A percentile compares a stretch with the other conserved stretches of the same genome.
phyloP scores from a whole-genome alignment of 805 yeast genomes.

The Metschnikowia chrysomelidarum region DNA sequence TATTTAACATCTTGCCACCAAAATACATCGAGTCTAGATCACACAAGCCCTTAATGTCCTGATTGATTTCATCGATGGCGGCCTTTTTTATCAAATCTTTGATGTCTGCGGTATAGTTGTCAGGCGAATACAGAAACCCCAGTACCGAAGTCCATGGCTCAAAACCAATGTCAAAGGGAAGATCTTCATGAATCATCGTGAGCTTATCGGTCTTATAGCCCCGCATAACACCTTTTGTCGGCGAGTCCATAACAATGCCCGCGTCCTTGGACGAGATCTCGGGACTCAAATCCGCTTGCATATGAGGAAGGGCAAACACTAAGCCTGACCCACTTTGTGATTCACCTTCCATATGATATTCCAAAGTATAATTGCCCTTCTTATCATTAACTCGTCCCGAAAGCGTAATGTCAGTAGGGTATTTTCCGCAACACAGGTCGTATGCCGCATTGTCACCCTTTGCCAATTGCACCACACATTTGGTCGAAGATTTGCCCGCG shows the following conservation, averaged over 20 bases:
- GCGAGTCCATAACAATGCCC: conserved; percentile 41
- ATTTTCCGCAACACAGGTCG: conserved; percentile 64
- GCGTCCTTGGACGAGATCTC: conserved; percentile 27
- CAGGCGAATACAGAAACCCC: conserved; percentile 11
- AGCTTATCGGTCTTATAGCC: conserved; percentile 43
- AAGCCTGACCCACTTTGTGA: conserved; percentile 29
- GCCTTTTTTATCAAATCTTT: conserved; percentile 35
- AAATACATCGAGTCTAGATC: conserved; percentile 84
- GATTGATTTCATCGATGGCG: conserved; percentile 54
- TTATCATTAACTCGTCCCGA: conserved; percentile 33
- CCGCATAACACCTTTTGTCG: conserved; percentile 49
- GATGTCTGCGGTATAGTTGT: conserved; percentile 28
- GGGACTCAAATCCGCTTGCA: conserved; percentile 37
- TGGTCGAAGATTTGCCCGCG: conserved; percentile 20
- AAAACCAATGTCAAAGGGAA: conserved; percentile 42
- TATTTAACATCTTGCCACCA: conserved; percentile 84
- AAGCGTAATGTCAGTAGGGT: conserved; percentile 48
- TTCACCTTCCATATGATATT: conserved; percentile 28
- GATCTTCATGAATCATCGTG: conserved; percentile 37
- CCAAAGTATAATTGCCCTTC: conserved; percentile 28
- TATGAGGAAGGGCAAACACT: conserved; percentile 55
- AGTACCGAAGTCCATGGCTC: conserved; percentile 55
- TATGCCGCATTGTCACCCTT: conserved; percentile 45
- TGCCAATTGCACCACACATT: conserved; percentile 53
- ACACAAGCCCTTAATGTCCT: conserved; percentile 56